phyloP scores from a whole-genome alignment of 306 rosid genomes.

The Vigna reflexopilosa region DNA sequence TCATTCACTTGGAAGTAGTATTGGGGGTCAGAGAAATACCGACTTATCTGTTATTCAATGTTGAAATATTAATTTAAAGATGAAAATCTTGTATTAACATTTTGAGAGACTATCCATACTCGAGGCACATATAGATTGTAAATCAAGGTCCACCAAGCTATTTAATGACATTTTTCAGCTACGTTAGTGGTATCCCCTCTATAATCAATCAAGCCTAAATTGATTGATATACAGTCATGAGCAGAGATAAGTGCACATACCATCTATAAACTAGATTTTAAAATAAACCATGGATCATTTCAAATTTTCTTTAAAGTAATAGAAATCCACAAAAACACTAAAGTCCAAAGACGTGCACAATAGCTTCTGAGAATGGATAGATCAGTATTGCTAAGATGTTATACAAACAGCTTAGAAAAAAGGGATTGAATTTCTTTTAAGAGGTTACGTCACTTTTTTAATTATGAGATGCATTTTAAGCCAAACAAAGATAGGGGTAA shows the following conservation, averaged over 20 bases:
- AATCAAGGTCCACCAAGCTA: constrained; percentile 17
- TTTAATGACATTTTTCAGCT: constrained; percentile 2
- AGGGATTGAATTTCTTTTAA: neutral
- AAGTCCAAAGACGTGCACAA: neutral
- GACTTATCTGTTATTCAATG: constrained; percentile 72
- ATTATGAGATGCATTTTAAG: neutral
- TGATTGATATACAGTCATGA: constrained; percentile 12
- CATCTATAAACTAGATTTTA: constrained; percentile 30
- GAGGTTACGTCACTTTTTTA: neutral
- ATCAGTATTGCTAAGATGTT: constrained; percentile 16
- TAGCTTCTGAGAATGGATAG: constrained; percentile 15
- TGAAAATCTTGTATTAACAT: constrained; percentile 27
- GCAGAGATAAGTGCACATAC: neutral
- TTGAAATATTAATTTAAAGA: constrained; percentile 31
- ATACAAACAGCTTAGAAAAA: constrained; percentile 6
- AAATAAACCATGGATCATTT: neutral
- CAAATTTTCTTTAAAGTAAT: constrained; percentile 12
- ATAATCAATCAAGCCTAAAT: neutral
- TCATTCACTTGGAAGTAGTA: constrained; percentile 98
- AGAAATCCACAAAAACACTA: constrained; percentile 3
- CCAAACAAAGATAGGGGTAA: neutral
- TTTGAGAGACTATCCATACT: constrained; percentile 15
- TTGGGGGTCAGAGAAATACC: constrained; percentile 94
- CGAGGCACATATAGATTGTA: neutral
- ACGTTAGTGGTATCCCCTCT: neutral